These are phyloP conservation scores for Syncephalastrum contaminatum DNA, from an alignment of 371 early-diverging fungal genomes.

Conservation along the genomic window DNA sequence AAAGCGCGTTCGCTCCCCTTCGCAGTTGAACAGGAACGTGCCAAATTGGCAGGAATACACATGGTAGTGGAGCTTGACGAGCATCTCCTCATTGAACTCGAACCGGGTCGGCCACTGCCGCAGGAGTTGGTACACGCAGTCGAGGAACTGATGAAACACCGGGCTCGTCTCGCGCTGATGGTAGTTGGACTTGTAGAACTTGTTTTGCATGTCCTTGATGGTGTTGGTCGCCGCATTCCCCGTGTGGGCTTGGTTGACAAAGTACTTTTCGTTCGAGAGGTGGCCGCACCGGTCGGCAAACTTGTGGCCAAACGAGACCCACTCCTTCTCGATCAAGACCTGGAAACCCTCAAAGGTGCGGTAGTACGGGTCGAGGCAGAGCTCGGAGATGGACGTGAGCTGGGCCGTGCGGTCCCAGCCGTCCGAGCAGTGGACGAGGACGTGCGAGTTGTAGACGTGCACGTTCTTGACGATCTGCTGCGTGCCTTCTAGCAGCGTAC, in stretches of 20 bases:
- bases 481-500: slow-evolving; percentile 79
- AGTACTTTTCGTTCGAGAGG: slow-evolving; percentile 72
- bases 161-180: slow-evolving; percentile 86
- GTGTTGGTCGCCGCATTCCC: slow-evolving; percentile 63
- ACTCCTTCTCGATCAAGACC: slow-evolving; percentile 93
- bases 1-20: slow-evolving; percentile 62
- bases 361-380: slow-evolving; percentile 94
- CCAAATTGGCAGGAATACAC: slow-evolving; percentile 92
- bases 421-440: slow-evolving; percentile 97
- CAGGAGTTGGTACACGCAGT: slow-evolving; percentile 91
- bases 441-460: slow-evolving; percentile 75
- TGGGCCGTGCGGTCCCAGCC: slow-evolving; percentile 99
- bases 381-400: slow-evolving; percentile 80
- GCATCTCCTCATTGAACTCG: slow-evolving; percentile 85
- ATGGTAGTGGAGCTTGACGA: slow-evolving; percentile 81
- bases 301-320: slow-evolving; percentile 96
- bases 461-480: slow-evolving; percentile 81
- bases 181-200: slow-evolving; percentile 59
- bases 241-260: slow-evolving; percentile 53
- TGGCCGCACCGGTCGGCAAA: slow-evolving; percentile 93
- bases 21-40: slow-evolving; percentile 89
- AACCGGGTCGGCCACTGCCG: slow-evolving; percentile 86
- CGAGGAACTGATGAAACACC: slow-evolving; percentile 94
- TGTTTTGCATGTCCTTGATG: slow-evolving; percentile 71
- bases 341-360: slow-evolving; percentile 91